Conservation (phyloP, 2,329 filamentous ascomycete genomes). For the Neurospora sp. region DNA sequence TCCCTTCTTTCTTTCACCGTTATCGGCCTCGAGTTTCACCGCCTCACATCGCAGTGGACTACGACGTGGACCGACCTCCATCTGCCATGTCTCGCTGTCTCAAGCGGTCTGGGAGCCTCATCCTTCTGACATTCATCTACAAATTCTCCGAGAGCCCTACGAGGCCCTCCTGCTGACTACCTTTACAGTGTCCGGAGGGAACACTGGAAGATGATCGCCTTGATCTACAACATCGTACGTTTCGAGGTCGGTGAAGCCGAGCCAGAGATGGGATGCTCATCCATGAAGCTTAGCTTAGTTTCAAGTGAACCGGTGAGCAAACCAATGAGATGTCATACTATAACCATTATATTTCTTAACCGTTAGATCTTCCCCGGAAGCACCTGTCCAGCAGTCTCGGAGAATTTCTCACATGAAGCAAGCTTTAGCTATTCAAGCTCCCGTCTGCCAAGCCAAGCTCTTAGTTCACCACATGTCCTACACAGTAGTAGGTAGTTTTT, state of each 20-base stretch:
- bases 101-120: neutral
- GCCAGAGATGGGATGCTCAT: neutral
- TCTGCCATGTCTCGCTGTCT: neutral
- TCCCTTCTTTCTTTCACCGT: neutral
- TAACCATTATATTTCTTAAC: neutral
- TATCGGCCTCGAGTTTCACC: neutral
- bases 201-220: neutral
- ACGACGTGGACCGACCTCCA: neutral
- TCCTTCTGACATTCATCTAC: neutral
- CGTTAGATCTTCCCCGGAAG: neutral
- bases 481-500: neutral
- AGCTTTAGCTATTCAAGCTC: neutral
- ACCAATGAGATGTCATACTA: neutral
- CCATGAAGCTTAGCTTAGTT: neutral
- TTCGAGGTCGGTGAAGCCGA: neutral
- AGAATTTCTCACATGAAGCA: neutral
- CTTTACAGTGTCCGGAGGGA: neutral
- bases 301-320: neutral
- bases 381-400: neutral
- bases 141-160: neutral
- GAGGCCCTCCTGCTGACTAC: neutral
- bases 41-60: neutral
- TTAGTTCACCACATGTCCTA: neutral
- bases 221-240: neutral
- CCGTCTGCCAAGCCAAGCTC: neutral